Base-by-base conservation (phyloP, 352 stramenopile species). In the Globisporangium camurandrum region DNA sequence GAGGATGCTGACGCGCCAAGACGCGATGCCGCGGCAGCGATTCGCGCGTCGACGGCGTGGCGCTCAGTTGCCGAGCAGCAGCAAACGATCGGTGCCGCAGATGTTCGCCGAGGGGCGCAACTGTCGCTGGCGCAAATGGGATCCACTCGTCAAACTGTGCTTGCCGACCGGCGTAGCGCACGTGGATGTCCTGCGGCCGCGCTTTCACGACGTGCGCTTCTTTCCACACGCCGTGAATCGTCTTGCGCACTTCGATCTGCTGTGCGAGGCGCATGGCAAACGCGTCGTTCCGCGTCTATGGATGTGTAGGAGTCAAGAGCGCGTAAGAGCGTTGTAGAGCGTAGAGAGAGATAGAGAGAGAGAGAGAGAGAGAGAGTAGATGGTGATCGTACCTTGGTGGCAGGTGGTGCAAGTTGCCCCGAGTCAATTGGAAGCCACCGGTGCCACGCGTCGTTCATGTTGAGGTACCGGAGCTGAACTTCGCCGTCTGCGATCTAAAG, bases 381-480 rank as follows among this genome's bases (percentile, higher is more conserved):
- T 5, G 33, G n/a, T 16, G 33, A 11, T 38, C 45, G 49, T 27
- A 88, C 79, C 66, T 86, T 85, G 17, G 72, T 75, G 0, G 65
- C 78, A 20, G 70, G 44, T 6, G 64, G 67, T 31, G 82, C 66
- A 20, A 93, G 61, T 26, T 83, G 69, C 0, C 68, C 70, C 5
- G 78, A 93, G 49, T 88, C 75, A 10, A 73, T 10, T 11, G 71
- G 68, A 33, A 91, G 26, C 76, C 82, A 88, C 5, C 77, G 68
- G 24, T 71, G 61, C 82, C 82, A 93, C 30, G 64, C 52, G 34
- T 83, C 66, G 59, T 93, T 80, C 82, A 93, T 93, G 51, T 86
- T 90, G 31, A 88, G 69, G 56, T 77, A 91, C 20, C 77, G 75
- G 38, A 93, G 56, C 19, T 71, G 71, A 47, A 75, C 64, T 51